These are phyloP conservation scores for Neonectria ditissima DNA, from an alignment of 2,329 filamentous ascomycete species.

Conservation along the genomic window DNA sequence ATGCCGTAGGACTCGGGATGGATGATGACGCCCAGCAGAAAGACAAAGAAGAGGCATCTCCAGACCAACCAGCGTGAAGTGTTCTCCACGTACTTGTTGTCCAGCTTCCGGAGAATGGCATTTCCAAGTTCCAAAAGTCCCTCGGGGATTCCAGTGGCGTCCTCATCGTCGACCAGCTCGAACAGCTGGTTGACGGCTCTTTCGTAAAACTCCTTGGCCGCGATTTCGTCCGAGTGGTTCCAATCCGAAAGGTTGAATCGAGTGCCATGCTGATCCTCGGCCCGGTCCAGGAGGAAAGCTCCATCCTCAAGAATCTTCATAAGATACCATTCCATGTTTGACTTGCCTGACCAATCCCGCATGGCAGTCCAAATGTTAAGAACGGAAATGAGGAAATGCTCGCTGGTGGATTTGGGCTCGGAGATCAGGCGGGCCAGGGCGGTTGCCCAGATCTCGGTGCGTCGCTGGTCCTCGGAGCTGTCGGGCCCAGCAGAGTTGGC, in stretches of 20 bases:
- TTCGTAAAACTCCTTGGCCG: constrained; percentile 89
- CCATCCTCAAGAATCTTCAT: constrained; percentile 96
- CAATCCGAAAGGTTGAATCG: constrained; percentile 78
- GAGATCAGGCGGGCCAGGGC: constrained; percentile 86
- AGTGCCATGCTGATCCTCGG: constrained; percentile 81
- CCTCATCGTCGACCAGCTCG: constrained; percentile 85
- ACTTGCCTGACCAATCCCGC: constrained; percentile 89
- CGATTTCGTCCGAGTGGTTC: constrained; percentile 82
- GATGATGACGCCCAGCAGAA: constrained; percentile 84
- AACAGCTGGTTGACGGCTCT: constrained; percentile 84
- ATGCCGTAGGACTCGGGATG: constrained; percentile 86
- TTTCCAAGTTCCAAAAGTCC: constrained; percentile 87
- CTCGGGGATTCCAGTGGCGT: constrained; percentile 86
- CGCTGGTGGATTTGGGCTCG: constrained; percentile 79
- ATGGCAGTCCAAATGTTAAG: constrained; percentile 89
- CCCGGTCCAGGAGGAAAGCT: constrained; percentile 87
- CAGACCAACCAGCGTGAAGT: constrained; percentile 87
- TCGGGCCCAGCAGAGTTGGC: constrained; percentile 86
- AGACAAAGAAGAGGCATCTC: constrained; percentile 92
- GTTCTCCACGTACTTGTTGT: constrained; percentile 76
- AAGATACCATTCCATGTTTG: constrained; percentile 92
- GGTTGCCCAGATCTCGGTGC: constrained; percentile 89
- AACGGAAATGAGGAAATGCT: constrained; percentile 84
- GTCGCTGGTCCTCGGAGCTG: constrained; percentile 81
- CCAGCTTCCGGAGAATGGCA: constrained; percentile 83